Percentiles rank a stretch among this genome's conserved stretches.
These are phyloP conservation scores for Ecytonucleospora hepatopenaei DNA, from an alignment of 371 early-diverging fungal species.

Conservation along the genomic window DNA sequence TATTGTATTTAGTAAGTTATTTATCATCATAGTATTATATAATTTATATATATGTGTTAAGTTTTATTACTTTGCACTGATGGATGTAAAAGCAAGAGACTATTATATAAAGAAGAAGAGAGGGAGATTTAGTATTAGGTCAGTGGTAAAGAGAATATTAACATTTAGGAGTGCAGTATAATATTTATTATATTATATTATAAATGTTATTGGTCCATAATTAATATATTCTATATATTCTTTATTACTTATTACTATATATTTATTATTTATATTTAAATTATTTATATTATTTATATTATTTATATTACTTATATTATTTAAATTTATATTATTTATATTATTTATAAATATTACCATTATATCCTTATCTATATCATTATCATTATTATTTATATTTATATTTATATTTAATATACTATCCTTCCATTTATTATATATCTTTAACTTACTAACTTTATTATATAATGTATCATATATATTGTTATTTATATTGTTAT, in stretches of 20 bases:
- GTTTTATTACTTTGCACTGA: background rate
- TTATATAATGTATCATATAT: no score
- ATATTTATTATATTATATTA: background rate
- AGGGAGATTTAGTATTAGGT: background rate
- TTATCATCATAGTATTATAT: background rate
- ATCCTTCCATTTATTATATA: no score
- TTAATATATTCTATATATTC: background rate
- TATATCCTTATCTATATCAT: no score
- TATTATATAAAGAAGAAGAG: background rate
- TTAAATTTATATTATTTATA: background rate
- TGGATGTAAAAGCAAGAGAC: background rate
- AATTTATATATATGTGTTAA: background rate
- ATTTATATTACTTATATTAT: background rate
- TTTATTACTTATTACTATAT: background rate
- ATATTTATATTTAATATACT: no score
- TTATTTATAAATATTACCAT: no score
- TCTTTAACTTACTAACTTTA: no score
- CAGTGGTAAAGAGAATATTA: background rate
- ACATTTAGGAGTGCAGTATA: background rate
- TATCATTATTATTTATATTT: no score
- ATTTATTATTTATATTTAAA: background rate
- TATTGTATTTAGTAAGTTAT: background rate
- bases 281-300: no score
- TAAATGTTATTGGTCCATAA: slow-evolving; percentile 2
- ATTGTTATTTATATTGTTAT: no score